Conservation (phyloP, 2,329 filamentous ascomycete genomes). For the Plectosphaerella plurivora region DNA sequence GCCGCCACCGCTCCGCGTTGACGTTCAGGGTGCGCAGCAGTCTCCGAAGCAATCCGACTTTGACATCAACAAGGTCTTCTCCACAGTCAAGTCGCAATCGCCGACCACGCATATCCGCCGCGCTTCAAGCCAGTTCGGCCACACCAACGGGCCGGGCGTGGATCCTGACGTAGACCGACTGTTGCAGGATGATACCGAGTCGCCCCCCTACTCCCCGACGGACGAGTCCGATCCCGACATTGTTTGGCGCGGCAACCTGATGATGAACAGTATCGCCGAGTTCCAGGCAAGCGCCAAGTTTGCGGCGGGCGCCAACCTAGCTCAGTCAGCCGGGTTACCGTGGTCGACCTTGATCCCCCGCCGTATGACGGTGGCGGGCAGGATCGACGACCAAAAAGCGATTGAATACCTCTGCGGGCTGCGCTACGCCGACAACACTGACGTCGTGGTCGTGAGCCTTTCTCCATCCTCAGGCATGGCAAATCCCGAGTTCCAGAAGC, state of each 20-base stretch:
- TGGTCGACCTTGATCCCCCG: slow-evolving; percentile 76
- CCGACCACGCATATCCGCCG: slow-evolving; percentile 50
- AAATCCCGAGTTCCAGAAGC: slow-evolving; percentile 60
- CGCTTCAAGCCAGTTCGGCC: slow-evolving; percentile 39
- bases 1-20: slow-evolving; percentile 35
- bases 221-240: slow-evolving; percentile 69
- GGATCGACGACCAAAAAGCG: slow-evolving; percentile 77
- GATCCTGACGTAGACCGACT: slow-evolving; percentile 90
- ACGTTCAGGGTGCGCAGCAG: slow-evolving; percentile 33
- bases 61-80: slow-evolving; percentile 83
- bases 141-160: slow-evolving; percentile 54
- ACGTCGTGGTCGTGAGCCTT: slow-evolving; percentile 77
- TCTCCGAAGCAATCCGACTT: slow-evolving; percentile 60
- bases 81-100: slow-evolving; percentile 63
- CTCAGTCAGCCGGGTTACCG: slow-evolving; percentile 41
- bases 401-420: slow-evolving; percentile 89
- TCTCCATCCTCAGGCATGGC: slow-evolving; percentile 58
- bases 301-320: slow-evolving; percentile 78
- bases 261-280: slow-evolving; percentile 73
- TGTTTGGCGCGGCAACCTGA: slow-evolving; percentile 72
- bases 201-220: slow-evolving; percentile 77
- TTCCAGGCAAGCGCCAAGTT: slow-evolving; percentile 76
- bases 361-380: slow-evolving; percentile 66
- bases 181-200: slow-evolving; percentile 73
- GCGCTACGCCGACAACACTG: slow-evolving; percentile 75